phyloP scores from a whole-genome alignment of 2,329 filamentous ascomycete genomes.

The Orbilia oligospora region DNA sequence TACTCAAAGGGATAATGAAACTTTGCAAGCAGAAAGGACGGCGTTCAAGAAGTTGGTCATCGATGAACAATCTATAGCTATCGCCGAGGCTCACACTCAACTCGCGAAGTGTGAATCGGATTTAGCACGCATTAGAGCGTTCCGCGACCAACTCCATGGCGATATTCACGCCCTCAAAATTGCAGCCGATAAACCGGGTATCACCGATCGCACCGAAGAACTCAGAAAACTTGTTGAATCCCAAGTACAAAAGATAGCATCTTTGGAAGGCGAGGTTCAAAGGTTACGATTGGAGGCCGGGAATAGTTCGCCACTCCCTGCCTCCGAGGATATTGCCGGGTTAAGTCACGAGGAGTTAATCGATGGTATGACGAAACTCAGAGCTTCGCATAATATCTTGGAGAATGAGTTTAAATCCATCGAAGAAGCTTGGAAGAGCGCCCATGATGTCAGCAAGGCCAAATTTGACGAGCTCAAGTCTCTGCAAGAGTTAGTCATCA shows the following conservation, averaged over 20 bases:
- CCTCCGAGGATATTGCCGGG: slow-evolving; percentile 71
- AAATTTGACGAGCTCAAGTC: slow-evolving; percentile 70
- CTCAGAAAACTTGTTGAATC: slow-evolving; percentile 84
- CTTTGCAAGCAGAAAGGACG: slow-evolving; percentile 85
- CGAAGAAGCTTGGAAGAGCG: slow-evolving; percentile 91
- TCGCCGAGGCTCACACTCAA: slow-evolving; percentile 84
- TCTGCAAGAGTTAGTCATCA: slow-evolving; percentile 74
- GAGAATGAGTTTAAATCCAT: slow-evolving; percentile 90
- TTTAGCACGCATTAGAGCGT: slow-evolving; percentile 84
- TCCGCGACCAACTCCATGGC: slow-evolving; percentile 86
- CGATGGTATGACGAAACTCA: slow-evolving; percentile 79
- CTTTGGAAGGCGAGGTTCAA: slow-evolving; percentile 85
- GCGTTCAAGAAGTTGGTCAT: slow-evolving; percentile 85
- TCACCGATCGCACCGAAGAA: slow-evolving; percentile 75
- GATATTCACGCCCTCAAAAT: slow-evolving; percentile 85
- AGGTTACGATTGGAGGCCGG: slow-evolving; percentile 75
- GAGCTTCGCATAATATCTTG: slow-evolving; percentile 85
- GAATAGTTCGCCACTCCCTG: slow-evolving; percentile 67
- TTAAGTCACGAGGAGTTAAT: slow-evolving; percentile 80
- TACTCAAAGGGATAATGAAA: slow-evolving; percentile 86
- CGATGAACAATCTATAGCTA: slow-evolving; percentile 79
- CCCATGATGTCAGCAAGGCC: slow-evolving; percentile 84
- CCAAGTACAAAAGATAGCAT: slow-evolving; percentile 82
- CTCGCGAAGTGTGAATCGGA: slow-evolving; percentile 86
- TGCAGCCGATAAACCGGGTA: slow-evolving; percentile 81